A percentile compares a stretch with the other conserved stretches of the same genome.
Conservation (phyloP, 2,329 filamentous ascomycete species). For the Xylariaceae sp. region DNA sequence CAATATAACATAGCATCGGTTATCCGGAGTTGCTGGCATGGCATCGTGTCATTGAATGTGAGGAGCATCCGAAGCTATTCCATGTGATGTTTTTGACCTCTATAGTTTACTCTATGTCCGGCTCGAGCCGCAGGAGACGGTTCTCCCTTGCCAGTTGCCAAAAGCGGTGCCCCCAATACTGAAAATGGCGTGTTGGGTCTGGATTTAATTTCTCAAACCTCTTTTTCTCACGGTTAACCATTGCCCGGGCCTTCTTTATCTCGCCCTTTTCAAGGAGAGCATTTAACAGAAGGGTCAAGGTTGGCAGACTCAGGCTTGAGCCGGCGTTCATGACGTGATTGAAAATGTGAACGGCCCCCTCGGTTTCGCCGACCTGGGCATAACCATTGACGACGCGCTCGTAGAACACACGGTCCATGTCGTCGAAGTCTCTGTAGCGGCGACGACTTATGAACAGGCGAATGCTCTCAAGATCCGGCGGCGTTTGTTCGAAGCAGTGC, state of each 20-base stretch:
- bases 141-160: conserved; percentile 21
- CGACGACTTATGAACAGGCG: conserved; percentile 52
- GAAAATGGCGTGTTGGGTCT: conserved; percentile 5
- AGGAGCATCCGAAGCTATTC: background rate
- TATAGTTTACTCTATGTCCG: background rate
- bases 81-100: background rate
- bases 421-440: conserved; percentile 26
- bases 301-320: conserved; percentile 38
- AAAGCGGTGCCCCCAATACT: conserved; percentile 27
- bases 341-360: conserved; percentile 45
- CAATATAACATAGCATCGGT: conserved; percentile 3
- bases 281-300: conserved; percentile 40
- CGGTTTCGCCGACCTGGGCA: conserved; percentile 46
- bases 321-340: conserved; percentile 38
- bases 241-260: conserved; percentile 19
- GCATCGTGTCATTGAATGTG: background rate
- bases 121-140: conserved; percentile 27
- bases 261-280: conserved; percentile 21
- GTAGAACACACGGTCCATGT: conserved; percentile 45
- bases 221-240: conserved; percentile 24
- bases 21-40: background rate
- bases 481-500: conserved; percentile 55
- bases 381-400: conserved; percentile 55
- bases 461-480: conserved; percentile 56
- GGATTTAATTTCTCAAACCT: conserved; percentile 17